Conservation (phyloP, 371 early-diverging fungal genomes). For the Coemansia sp. region DNA sequence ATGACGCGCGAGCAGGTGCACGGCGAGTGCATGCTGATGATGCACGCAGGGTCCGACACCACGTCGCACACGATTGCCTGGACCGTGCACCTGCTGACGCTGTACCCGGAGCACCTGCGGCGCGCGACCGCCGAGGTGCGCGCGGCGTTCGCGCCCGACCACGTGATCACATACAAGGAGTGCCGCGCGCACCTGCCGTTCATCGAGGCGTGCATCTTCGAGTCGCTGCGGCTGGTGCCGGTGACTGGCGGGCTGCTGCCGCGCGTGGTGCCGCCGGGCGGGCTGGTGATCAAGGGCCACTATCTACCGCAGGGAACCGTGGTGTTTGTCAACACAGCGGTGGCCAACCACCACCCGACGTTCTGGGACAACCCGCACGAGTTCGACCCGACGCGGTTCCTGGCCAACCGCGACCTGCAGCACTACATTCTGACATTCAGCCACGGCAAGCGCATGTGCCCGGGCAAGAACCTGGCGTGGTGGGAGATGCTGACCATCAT, state of each 20-base stretch:
- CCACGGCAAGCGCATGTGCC: constrained; percentile 32
- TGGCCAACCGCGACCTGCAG: constrained; percentile 17
- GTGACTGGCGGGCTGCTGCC: constrained; percentile 16
- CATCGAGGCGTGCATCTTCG: constrained; percentile 41
- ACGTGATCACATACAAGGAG: constrained; percentile 20
- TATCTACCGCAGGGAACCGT: constrained; percentile 34
- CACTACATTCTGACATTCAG: constrained; percentile 39
- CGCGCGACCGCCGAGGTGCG: constrained; percentile 24
- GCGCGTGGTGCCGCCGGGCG: constrained; percentile 37
- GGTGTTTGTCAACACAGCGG: constrained; percentile 19
- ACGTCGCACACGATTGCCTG: constrained; percentile 28
- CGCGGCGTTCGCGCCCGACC: constrained; percentile 10
- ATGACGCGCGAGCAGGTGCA: constrained; percentile 29
- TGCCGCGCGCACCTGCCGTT: constrained; percentile 27
- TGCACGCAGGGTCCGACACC: constrained; percentile 45
- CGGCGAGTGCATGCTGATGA: constrained; percentile 27
- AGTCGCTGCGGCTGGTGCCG: constrained; percentile 37
- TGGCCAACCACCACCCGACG: constrained; percentile 19
- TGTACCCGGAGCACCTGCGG: constrained; percentile 34
- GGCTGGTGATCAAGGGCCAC: constrained; percentile 26
- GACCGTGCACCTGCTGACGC: constrained; percentile 36
- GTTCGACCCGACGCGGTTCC: constrained; percentile 31
- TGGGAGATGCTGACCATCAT: constrained; percentile 36
- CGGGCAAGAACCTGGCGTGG: constrained; percentile 33
- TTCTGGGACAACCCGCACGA: constrained; percentile 26